phyloP scores from a whole-genome alignment of 129 eudicot species.

The Deinandra increscens region DNA sequence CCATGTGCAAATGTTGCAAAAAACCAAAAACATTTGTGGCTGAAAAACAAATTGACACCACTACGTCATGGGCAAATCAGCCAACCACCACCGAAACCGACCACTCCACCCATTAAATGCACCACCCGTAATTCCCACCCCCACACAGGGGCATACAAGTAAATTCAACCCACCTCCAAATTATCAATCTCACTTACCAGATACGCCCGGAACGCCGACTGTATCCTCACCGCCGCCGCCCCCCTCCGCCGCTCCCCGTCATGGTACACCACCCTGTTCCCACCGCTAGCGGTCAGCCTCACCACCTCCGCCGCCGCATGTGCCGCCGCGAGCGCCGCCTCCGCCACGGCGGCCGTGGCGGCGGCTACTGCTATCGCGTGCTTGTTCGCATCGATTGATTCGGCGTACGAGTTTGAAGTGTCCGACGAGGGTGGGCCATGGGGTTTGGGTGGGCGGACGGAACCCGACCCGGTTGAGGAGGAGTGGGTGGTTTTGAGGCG shows the following conservation, averaged over 20 bases:
- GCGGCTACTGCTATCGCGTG: slow-evolving; percentile 98
- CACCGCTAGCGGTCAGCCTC: slow-evolving; percentile 50
- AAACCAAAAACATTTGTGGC: slow-evolving; percentile 23
- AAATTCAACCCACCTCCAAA: background rate
- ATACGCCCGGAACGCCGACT: slow-evolving; percentile 89
- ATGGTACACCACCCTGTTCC: slow-evolving; percentile 21
- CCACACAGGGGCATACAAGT: slow-evolving; percentile 15
- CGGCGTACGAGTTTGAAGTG: background rate
- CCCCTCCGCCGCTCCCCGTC: slow-evolving; percentile 43
- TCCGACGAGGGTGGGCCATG: background rate
- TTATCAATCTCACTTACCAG: slow-evolving; percentile 46
- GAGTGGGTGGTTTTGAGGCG: slow-evolving; percentile 39
- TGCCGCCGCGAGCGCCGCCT: slow-evolving; percentile 96
- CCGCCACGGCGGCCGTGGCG: slow-evolving; percentile 94
- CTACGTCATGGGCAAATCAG: background rate
- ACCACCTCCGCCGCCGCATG: slow-evolving; percentile 97
- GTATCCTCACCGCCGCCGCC: slow-evolving; percentile 71
- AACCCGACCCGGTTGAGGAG: slow-evolving; percentile 27
- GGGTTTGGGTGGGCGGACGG: background rate
- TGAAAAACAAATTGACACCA: slow-evolving; percentile 1
- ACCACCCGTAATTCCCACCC: slow-evolving; percentile 19
- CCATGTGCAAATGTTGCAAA: slow-evolving; percentile 38
- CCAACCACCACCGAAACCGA: slow-evolving; percentile 14
- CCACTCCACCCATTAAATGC: slow-evolving; percentile 27
- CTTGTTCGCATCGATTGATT: slow-evolving; percentile 63